phyloP scores from a whole-genome alignment of 2,329 filamentous ascomycete species.

The Alternaria consortialis region DNA sequence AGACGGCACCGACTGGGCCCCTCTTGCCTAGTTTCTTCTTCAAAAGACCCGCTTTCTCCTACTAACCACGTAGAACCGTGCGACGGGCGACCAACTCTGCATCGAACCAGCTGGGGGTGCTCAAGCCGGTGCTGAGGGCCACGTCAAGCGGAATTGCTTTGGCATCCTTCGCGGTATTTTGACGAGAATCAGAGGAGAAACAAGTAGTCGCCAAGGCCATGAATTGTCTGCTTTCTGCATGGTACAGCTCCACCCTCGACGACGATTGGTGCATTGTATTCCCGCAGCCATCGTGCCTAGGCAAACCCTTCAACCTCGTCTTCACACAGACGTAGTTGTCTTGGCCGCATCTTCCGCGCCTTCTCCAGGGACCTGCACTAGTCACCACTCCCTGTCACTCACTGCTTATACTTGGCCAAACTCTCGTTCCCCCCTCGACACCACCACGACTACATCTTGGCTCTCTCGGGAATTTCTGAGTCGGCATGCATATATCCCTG shows the following conservation, averaged over 20 bases:
- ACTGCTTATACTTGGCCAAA: background rate
- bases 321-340: background rate
- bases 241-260: background rate
- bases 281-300: background rate
- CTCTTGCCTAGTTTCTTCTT: constrained; percentile 7
- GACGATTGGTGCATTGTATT: background rate
- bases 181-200: background rate
- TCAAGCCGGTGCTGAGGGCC: background rate
- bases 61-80: constrained; percentile 14
- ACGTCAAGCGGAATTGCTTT: constrained; percentile 6
- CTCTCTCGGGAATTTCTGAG: constrained; percentile 4
- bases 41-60: constrained; percentile 18
- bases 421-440: background rate
- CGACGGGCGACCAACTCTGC: constrained; percentile 3
- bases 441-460: background rate
- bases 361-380: constrained; percentile 16
- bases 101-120: constrained; percentile 1
- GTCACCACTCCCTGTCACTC: background rate
- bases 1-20: constrained; percentile 12
- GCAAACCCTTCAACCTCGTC: constrained; percentile 2
- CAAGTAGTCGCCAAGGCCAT: background rate
- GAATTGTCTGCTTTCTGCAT: background rate
- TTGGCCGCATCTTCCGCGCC: constrained; percentile 8
- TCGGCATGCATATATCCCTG: constrained; percentile 7
- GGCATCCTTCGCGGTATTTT: background rate